phyloP scores from a whole-genome alignment of 352 stramenopile species.

The Phytophthora fragariaefolia region DNA sequence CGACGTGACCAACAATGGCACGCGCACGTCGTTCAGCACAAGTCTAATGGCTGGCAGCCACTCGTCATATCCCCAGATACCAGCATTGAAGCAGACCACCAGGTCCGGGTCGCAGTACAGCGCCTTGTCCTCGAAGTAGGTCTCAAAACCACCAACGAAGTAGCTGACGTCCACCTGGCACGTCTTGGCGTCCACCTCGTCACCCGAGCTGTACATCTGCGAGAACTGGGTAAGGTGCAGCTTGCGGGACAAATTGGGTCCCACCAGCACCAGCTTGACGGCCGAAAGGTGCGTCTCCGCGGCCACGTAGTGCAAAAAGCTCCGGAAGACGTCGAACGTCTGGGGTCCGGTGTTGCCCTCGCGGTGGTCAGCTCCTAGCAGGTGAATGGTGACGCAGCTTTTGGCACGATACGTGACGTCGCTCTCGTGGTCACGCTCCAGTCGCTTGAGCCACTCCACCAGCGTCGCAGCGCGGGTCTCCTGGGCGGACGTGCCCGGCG shows the following conservation, averaged over 20 bases:
- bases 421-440: conserved; percentile 24
- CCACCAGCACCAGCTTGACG: conserved; percentile 73
- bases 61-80: conserved; percentile 90
- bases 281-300: conserved; percentile 37
- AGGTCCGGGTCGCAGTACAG: conserved; percentile 62
- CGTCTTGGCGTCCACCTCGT: conserved; percentile 4
- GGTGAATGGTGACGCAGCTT: conserved; percentile 57
- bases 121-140: conserved; percentile 52
- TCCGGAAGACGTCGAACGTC: conserved; percentile 65
- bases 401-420: conserved; percentile 9
- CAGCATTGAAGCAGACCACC: conserved; percentile 85
- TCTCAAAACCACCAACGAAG: conserved; percentile 76
- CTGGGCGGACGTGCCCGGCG: conserved; percentile 15
- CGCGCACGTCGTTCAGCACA: conserved; percentile 59
- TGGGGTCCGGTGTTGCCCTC: conserved; percentile 68
- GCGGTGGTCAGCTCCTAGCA: conserved; percentile 79
- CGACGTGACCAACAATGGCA: conserved; percentile 80
- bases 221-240: conserved; percentile 49
- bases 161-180: conserved; percentile 64
- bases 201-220: conserved; percentile 24
- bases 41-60: conserved; percentile 78
- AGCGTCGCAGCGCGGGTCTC: conserved; percentile 48
- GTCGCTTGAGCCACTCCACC: conserved; percentile 35
- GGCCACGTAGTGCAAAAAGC: conserved; percentile 53
- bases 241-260: conserved; percentile 69